Evolutionary conservation across 2,329 filamentous ascomycete species (phyloP).

Genomic region (Xylaria sp.): DNA sequence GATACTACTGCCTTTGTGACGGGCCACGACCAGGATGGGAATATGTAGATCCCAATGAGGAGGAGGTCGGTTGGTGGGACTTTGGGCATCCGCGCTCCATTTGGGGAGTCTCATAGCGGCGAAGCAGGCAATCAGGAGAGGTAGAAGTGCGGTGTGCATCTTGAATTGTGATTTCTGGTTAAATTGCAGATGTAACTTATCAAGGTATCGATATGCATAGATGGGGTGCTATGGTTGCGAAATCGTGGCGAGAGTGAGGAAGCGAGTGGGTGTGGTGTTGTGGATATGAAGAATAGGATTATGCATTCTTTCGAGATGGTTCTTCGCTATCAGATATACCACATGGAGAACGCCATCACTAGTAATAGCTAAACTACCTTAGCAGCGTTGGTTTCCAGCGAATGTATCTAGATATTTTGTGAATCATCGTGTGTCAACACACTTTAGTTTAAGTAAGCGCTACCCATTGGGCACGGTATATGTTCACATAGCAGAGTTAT

Average conservation of each 20-base stretch:
- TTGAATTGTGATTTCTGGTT: neutral
- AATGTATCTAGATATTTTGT: neutral
- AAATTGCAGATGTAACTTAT: neutral
- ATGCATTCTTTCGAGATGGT: neutral
- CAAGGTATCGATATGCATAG: neutral
- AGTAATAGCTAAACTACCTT: neutral
- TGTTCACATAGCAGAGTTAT: neutral
- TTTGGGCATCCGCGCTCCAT: too few species aligned
- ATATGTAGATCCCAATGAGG: neutral
- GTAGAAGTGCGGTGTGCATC: constrained; percentile 18
- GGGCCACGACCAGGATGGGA: constrained; percentile 1
- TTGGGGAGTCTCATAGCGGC: neutral
- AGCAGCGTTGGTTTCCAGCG: neutral
- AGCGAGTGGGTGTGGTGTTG: neutral
- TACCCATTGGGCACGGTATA: neutral
- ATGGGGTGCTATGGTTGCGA: neutral
- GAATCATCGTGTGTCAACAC: neutral
- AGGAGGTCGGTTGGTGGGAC: too few species aligned
- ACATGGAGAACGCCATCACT: neutral
- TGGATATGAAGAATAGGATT: neutral
- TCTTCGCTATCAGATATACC: neutral
- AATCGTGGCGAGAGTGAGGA: too few species aligned
- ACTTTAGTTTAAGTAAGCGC: neutral
- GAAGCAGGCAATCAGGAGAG: constrained; percentile 14
- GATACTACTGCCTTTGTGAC: neutral